These are phyloP conservation scores for Colletotrichum chlorophyti DNA, from an alignment of 2,329 filamentous ascomycete genomes.

Conservation along the genomic window DNA sequence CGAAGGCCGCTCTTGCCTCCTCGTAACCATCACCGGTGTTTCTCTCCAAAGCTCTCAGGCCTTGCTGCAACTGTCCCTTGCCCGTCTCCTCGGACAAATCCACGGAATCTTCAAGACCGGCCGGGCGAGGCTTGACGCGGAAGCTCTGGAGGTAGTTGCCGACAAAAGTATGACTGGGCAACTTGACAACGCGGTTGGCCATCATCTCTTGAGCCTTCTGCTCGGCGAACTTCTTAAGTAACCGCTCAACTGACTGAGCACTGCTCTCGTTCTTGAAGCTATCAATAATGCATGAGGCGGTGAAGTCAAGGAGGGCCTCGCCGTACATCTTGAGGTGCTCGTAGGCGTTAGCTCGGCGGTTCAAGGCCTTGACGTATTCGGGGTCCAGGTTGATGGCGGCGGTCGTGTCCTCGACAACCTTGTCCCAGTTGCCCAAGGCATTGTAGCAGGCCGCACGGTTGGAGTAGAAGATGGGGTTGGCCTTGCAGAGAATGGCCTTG, in stretches of 20 bases:
- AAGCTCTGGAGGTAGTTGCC: constrained; percentile 99
- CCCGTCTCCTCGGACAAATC: constrained; percentile 81
- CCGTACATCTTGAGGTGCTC: constrained; percentile 91
- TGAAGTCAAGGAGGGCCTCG: constrained; percentile 96
- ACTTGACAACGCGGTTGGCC: constrained; percentile 81
- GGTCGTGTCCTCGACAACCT: constrained; percentile 96
- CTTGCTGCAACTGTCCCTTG: constrained; percentile 84
- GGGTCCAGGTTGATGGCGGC: constrained; percentile 92
- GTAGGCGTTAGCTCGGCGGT: constrained; percentile 95
- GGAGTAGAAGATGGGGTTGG: constrained; percentile 97
- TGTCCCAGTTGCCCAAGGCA: constrained; percentile 89
- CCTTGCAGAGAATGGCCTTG: constrained; percentile 95
- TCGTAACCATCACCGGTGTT: constrained; percentile 93
- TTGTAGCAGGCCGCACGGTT: constrained; percentile 98
- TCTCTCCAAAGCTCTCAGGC: constrained; percentile 79
- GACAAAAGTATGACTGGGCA: constrained; percentile 95
- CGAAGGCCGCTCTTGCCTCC: constrained; percentile 84
- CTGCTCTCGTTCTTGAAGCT: constrained; percentile 92
- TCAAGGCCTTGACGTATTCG: constrained; percentile 97
- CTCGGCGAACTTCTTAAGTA: constrained; percentile 97
- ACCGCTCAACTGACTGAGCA: constrained; percentile 86
- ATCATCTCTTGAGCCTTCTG: constrained; percentile 92
- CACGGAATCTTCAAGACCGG: constrained; percentile 80
- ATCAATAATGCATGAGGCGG: constrained; percentile 98
- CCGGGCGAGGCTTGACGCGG: constrained; percentile 80